A percentile compares a stretch with the other conserved stretches of the same genome.
These are phyloP conservation scores for Saussurea involucrata DNA, from an alignment of 129 eudicot genomes.

Conservation along the genomic window DNA sequence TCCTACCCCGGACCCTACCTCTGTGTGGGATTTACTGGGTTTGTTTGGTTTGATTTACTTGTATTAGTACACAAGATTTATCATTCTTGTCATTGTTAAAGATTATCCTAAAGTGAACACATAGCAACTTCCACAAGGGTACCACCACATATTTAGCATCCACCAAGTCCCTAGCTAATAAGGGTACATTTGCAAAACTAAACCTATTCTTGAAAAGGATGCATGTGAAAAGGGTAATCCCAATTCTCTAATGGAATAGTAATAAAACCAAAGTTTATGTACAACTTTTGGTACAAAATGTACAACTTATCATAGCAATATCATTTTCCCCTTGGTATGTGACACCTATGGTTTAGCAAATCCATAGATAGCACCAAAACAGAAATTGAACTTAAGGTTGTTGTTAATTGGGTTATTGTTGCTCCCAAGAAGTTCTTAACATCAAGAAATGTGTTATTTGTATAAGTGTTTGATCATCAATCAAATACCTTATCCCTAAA, in stretches of 20 bases:
- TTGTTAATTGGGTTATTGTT: background rate
- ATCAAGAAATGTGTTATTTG: background rate
- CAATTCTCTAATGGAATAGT: background rate
- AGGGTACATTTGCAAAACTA: background rate
- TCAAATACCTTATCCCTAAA: background rate
- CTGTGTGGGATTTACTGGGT: background rate
- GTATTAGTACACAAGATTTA: background rate
- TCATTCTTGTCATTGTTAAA: background rate
- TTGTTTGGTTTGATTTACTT: background rate
- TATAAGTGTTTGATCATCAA: background rate
- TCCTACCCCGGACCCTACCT: background rate
- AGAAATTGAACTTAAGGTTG: background rate
- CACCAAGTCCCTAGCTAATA: background rate
- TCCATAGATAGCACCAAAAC: background rate
- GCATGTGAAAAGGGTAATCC: background rate
- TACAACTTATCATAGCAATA: background rate
- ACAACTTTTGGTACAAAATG: background rate
- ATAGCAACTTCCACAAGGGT: background rate
- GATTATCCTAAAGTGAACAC: background rate
- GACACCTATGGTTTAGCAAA: background rate
- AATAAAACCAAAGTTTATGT: background rate
- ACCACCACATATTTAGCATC: background rate
- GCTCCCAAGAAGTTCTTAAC: background rate
- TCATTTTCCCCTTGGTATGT: background rate
- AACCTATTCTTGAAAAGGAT: background rate